phyloP scores from a whole-genome alignment of 305 asterid species.

The Fraxinus sp. region DNA sequence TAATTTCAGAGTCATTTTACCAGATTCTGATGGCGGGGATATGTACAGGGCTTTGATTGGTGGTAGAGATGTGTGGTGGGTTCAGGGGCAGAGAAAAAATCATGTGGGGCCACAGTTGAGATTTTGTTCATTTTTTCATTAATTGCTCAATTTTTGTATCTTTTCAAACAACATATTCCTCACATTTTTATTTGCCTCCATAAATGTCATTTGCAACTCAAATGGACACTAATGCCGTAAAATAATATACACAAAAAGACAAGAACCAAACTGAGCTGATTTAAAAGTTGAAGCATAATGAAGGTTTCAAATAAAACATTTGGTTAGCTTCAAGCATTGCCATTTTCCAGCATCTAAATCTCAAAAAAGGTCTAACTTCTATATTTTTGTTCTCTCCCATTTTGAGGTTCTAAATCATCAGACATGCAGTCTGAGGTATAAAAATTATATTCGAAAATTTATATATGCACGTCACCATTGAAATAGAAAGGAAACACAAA shows the following conservation, averaged over 20 bases:
- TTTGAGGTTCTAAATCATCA: background rate
- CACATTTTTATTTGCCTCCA: background rate
- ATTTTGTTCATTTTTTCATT: background rate
- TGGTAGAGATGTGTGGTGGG: background rate
- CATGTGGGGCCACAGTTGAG: background rate
- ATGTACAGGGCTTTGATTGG: background rate
- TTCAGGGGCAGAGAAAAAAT: background rate
- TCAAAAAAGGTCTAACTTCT: background rate
- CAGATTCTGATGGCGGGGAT: background rate
- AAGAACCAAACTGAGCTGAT: conserved; percentile 1
- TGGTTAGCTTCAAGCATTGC: background rate
- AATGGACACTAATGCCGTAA: background rate
- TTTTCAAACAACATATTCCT: background rate
- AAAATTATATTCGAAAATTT: background rate
- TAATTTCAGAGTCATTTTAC: background rate
- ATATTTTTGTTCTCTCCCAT: background rate
- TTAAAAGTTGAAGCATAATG: background rate
- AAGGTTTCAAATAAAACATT: background rate
- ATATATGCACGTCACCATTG: background rate
- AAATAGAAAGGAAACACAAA: background rate
- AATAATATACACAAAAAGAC: background rate
- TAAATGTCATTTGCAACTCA: background rate
- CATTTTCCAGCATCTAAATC: background rate
- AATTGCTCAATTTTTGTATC: background rate
- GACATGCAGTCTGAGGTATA: background rate